Evolutionary conservation across 306 rosid genomes (phyloP).

Genomic region (Arachis hypogaea): DNA sequence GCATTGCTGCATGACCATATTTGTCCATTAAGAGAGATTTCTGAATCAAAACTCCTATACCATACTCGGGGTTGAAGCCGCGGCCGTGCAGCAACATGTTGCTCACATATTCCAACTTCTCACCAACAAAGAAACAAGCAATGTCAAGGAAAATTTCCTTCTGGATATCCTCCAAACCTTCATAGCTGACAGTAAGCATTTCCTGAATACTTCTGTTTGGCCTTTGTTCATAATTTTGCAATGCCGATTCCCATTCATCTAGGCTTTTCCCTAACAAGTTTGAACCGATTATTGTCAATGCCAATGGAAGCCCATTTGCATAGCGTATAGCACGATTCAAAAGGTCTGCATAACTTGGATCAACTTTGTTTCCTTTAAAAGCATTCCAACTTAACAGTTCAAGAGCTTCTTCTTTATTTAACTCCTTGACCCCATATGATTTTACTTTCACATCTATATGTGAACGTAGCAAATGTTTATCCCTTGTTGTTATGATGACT

Average conservation of each 20-base stretch:
- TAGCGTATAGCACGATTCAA: background rate
- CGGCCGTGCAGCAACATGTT: background rate
- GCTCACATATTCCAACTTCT: background rate
- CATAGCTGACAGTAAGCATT: slow-evolving; percentile 10
- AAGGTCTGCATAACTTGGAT: background rate
- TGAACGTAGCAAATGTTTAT: background rate
- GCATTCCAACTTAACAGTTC: slow-evolving; percentile 34
- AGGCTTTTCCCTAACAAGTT: slow-evolving; percentile 3
- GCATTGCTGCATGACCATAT: background rate
- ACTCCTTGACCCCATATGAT: background rate
- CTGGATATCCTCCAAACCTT: slow-evolving; percentile 7
- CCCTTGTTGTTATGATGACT: slow-evolving; percentile 13
- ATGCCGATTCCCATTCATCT: slow-evolving; percentile 20
- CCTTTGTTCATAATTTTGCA: background rate
- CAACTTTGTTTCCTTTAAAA: slow-evolving; percentile 5
- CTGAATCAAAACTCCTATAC: background rate
- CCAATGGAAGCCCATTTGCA: slow-evolving; percentile 18
- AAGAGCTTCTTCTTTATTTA: background rate
- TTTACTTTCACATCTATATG: background rate
- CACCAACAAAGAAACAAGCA: slow-evolving; percentile 30
- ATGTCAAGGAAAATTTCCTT: slow-evolving; percentile 37
- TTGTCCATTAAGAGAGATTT: slow-evolving; percentile 13
- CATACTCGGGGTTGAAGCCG: slow-evolving; percentile 26
- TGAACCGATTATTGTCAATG: slow-evolving; percentile 16
- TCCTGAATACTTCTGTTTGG: background rate